Evolutionary conservation across 2,329 filamentous ascomycete genomes (phyloP).

Genomic region (Calonectria pteridis): DNA sequence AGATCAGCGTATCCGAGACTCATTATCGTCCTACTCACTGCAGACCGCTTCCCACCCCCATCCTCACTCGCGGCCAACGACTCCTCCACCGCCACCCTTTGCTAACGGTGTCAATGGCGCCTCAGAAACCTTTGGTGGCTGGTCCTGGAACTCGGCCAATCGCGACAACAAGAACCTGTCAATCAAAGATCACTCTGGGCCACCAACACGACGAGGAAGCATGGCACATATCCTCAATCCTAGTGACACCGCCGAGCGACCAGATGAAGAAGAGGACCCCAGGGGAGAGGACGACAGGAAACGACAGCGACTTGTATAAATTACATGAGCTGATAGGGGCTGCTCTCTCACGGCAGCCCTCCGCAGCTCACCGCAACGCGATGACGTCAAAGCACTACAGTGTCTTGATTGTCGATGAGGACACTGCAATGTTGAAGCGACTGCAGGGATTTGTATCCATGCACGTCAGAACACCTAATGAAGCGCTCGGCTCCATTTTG

Average conservation of each 20-base stretch:
- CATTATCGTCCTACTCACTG: slow-evolving; percentile 67
- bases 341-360: not conserved
- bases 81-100: slow-evolving; percentile 63
- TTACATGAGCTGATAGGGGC: not conserved
- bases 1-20: slow-evolving; percentile 69
- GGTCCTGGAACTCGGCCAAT: slow-evolving; percentile 67
- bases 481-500: not conserved
- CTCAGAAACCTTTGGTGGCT: slow-evolving; percentile 64
- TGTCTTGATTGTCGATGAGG: not conserved
- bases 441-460: not conserved
- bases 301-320: slow-evolving; percentile 69
- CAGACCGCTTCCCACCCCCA: slow-evolving; percentile 56
- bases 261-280: slow-evolving; percentile 68
- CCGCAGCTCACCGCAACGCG: not conserved
- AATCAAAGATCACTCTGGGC: slow-evolving; percentile 67
- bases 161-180: slow-evolving; percentile 64
- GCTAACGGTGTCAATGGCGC: slow-evolving; percentile 57
- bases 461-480: not conserved
- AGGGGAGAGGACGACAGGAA: slow-evolving; percentile 71
- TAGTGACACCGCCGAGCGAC: slow-evolving; percentile 66
- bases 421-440: not conserved
- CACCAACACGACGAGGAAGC: slow-evolving; percentile 69
- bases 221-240: slow-evolving; percentile 75
- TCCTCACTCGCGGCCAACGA: slow-evolving; percentile 67
- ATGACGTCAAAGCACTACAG: not conserved